These are phyloP conservation scores for Pyrenochaeta sp. DNA, from an alignment of 2,329 filamentous ascomycete genomes.

Conservation along the genomic window DNA sequence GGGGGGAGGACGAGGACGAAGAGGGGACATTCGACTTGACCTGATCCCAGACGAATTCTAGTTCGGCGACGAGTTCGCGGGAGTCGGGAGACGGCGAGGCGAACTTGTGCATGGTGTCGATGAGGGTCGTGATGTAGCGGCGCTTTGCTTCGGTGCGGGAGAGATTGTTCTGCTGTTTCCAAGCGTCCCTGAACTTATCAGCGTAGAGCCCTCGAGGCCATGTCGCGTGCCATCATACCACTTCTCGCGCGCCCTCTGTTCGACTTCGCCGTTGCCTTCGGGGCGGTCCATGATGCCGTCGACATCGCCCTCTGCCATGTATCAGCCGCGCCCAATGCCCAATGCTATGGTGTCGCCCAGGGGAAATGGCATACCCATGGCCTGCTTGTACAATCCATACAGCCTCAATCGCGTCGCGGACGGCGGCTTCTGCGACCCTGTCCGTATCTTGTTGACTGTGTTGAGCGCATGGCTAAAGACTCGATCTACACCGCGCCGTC, in stretches of 20 bases:
- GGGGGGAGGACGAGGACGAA: slow-evolving; percentile 58
- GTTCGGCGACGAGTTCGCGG: slow-evolving; percentile 84
- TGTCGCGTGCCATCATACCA: slow-evolving; percentile 60
- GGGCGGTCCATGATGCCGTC: slow-evolving; percentile 92
- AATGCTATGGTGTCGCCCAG: neutral
- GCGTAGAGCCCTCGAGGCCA: no score
- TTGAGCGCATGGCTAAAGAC: slow-evolving; percentile 99
- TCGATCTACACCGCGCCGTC: slow-evolving; percentile 69
- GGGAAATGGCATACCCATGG: slow-evolving; percentile 69
- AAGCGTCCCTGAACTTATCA: slow-evolving; percentile 86
- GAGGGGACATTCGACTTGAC: slow-evolving; percentile 83
- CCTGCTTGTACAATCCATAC: slow-evolving; percentile 98
- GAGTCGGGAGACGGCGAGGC: slow-evolving; percentile 85
- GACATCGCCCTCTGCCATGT: slow-evolving; percentile 79
- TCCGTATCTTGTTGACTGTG: slow-evolving; percentile 97
- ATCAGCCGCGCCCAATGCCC: slow-evolving; percentile 14
- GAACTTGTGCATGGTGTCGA: slow-evolving; percentile 96
- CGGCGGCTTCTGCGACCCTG: slow-evolving; percentile 87
- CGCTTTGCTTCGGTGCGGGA: slow-evolving; percentile 92
- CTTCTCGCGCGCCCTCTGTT: slow-evolving; percentile 67
- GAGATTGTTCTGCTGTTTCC: slow-evolving; percentile 85
- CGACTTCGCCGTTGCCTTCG: slow-evolving; percentile 57
- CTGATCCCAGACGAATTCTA: slow-evolving; percentile 99
- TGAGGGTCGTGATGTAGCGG: slow-evolving; percentile 89
- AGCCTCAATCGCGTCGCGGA: slow-evolving; percentile 84